These are phyloP conservation scores for Helotiales sp. DNA, from an alignment of 2,329 filamentous ascomycete genomes.

Conservation along the genomic window DNA sequence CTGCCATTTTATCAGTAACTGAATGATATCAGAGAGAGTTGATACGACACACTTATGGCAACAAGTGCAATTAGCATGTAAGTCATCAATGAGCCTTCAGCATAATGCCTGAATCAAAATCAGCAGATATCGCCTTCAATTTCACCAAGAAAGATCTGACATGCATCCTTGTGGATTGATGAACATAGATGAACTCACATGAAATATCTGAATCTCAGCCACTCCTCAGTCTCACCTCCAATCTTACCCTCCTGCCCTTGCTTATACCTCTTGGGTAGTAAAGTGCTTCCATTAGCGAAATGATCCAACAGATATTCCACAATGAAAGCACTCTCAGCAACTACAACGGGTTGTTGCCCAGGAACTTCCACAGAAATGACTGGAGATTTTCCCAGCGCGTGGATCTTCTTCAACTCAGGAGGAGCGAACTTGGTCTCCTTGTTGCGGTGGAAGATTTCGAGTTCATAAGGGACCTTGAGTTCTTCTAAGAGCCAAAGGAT, in stretches of 20 bases:
- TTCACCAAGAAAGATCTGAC: too few relatives aligned
- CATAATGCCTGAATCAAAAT: conserved; percentile 63
- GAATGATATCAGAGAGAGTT: neutral
- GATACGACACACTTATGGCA: conserved; percentile 44
- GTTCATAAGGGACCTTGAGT: conserved; percentile 71
- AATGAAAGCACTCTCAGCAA: conserved; percentile 83
- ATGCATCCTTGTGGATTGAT: neutral
- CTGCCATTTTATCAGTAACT: conserved; percentile 30
- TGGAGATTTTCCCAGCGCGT: conserved; percentile 86
- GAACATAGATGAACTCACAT: conserved; percentile 57
- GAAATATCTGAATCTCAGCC: conserved; percentile 63
- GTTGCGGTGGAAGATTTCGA: conserved; percentile 75
- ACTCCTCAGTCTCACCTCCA: conserved; percentile 61
- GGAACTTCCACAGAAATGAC: conserved; percentile 63
- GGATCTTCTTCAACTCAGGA: conserved; percentile 71
- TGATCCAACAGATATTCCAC: conserved; percentile 78
- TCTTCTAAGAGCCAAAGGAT: conserved; percentile 72
- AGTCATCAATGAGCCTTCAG: conserved; percentile 81
- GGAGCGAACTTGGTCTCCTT: conserved; percentile 67
- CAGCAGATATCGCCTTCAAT: too few relatives aligned
- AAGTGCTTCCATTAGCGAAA: conserved; percentile 44
- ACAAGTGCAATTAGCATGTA: conserved; percentile 66
- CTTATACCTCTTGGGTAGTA: conserved; percentile 56
- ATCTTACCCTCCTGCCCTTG: conserved; percentile 57
- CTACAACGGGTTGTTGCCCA: conserved; percentile 49